Conservation (phyloP, 1,139 yeast genomes). For the Hanseniaspora sp. region DNA sequence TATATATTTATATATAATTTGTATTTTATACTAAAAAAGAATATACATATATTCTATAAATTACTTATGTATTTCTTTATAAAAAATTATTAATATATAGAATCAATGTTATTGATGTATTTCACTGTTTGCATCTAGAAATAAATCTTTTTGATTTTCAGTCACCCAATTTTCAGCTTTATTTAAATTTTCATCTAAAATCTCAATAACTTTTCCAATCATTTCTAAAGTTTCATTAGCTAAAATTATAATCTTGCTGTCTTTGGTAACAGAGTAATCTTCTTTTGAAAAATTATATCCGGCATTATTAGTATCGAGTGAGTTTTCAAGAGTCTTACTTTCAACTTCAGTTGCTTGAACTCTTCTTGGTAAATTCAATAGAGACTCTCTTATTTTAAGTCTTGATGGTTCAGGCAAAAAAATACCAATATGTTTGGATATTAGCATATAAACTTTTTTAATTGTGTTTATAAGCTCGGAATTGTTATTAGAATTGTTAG, state of each 20-base stretch:
- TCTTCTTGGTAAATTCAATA: slow-evolving; percentile 60
- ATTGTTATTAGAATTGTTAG: slow-evolving; percentile 4
- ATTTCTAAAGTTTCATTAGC: slow-evolving; percentile 86
- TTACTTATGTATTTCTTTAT: no score
- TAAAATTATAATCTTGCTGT: slow-evolving; percentile 60
- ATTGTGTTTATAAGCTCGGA: slow-evolving; percentile 76
- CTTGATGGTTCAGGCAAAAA: slow-evolving; percentile 77
- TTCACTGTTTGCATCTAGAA: slow-evolving; percentile 21
- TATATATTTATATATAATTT: no score
- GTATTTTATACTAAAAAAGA: no score
- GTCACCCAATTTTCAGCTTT: slow-evolving; percentile 78
- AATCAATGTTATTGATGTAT: not conserved
- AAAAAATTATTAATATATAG: no score
- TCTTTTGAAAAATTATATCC: slow-evolving; percentile 26
- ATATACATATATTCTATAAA: no score
- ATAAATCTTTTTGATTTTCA: slow-evolving; percentile 33
- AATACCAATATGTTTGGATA: slow-evolving; percentile 71
- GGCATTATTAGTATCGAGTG: slow-evolving; percentile 10
- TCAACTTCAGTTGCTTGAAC: slow-evolving; percentile 29
- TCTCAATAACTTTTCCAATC: slow-evolving; percentile 70
- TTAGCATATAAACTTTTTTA: slow-evolving; percentile 72
- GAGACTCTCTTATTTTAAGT: slow-evolving; percentile 66
- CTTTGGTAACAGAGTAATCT: slow-evolving; percentile 32
- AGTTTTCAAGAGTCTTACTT: slow-evolving; percentile 12
- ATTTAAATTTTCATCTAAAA: slow-evolving; percentile 72